A percentile compares a stretch with the other conserved stretches of the same genome.
These are phyloP conservation scores for Anethum foeniculum DNA, from an alignment of 140 eudicot species.

Conservation along the genomic window DNA sequence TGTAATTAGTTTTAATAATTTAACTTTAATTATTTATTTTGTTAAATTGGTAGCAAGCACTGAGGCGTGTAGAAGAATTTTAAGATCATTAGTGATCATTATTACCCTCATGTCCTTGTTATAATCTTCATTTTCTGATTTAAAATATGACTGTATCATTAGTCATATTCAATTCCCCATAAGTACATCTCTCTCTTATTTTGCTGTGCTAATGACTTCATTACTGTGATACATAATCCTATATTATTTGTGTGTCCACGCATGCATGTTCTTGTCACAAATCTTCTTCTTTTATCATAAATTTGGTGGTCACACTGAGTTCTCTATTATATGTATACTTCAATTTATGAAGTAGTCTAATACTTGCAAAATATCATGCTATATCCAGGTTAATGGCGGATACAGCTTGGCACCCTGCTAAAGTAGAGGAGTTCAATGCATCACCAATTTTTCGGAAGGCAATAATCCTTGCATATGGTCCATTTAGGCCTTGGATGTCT, in stretches of 20 bases:
- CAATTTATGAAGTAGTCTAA: not conserved
- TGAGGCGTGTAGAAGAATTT: not conserved
- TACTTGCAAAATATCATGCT: not conserved
- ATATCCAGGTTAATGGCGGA: conserved; percentile 64
- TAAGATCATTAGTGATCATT: not conserved
- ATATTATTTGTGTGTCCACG: not conserved
- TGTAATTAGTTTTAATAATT: not conserved
- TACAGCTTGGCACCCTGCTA: conserved; percentile 93
- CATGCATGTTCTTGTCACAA: not conserved
- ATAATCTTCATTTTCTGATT: not conserved
- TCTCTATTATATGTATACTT: not conserved
- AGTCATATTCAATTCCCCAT: not conserved
- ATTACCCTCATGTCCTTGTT: not conserved
- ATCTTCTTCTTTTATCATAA: not conserved
- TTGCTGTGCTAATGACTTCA: not conserved
- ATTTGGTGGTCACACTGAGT: not conserved
- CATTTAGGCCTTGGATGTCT: conserved; percentile 77
- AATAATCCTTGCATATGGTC: conserved; percentile 67
- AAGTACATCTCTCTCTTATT: not conserved
- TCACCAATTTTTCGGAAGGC: conserved; percentile 49
- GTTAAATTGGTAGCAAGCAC: not conserved
- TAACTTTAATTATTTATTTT: not conserved
- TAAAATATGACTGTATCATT: not conserved
- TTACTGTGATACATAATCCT: not conserved
- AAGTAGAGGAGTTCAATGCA: conserved; percentile 41